Percentiles rank a stretch among this genome's conserved stretches.
These are phyloP conservation scores for Lactarius sp. DNA, from an alignment of 768 basidiomycete genomes.

Conservation along the genomic window DNA sequence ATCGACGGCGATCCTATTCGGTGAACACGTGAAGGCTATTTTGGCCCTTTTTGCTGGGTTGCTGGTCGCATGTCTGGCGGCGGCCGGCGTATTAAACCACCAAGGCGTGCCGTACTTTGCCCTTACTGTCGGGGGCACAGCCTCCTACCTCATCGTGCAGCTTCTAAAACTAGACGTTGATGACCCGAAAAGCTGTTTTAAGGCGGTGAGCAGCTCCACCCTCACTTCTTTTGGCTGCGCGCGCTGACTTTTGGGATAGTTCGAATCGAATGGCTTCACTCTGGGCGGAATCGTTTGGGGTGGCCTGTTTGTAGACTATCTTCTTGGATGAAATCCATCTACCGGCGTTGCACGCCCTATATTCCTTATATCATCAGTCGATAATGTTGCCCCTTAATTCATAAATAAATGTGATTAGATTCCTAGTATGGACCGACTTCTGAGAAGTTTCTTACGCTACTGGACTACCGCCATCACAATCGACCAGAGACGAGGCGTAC, in stretches of 20 bases:
- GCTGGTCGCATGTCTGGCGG: slow-evolving; percentile 28
- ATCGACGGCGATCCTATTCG: slow-evolving; percentile 60
- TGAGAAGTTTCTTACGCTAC: no score
- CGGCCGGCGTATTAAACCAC: slow-evolving; percentile 30
- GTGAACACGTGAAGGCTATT: slow-evolving; percentile 39
- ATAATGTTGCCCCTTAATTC: no score
- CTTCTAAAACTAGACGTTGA: slow-evolving; percentile 9
- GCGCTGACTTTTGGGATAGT: neutral
- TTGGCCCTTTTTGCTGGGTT: slow-evolving; percentile 38
- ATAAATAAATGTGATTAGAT: no score
- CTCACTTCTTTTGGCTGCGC: neutral
- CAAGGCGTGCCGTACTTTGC: slow-evolving; percentile 24
- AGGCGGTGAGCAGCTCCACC: neutral
- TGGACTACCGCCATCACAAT: no score
- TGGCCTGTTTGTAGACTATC: slow-evolving; percentile 15
- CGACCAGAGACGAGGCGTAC: no score
- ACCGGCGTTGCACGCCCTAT: slow-evolving; percentile 11
- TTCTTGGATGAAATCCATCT: slow-evolving; percentile 13
- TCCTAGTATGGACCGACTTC: no score
- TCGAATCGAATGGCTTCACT: slow-evolving; percentile 15
- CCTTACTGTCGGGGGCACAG: slow-evolving; percentile 10
- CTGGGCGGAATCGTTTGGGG: slow-evolving; percentile 11
- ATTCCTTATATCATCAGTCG: no score
- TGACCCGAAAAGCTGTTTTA: slow-evolving; percentile 10
- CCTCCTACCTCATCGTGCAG: slow-evolving; percentile 9